phyloP scores from a whole-genome alignment of 441 rosid genomes.

The Adansonia grandidieri region DNA sequence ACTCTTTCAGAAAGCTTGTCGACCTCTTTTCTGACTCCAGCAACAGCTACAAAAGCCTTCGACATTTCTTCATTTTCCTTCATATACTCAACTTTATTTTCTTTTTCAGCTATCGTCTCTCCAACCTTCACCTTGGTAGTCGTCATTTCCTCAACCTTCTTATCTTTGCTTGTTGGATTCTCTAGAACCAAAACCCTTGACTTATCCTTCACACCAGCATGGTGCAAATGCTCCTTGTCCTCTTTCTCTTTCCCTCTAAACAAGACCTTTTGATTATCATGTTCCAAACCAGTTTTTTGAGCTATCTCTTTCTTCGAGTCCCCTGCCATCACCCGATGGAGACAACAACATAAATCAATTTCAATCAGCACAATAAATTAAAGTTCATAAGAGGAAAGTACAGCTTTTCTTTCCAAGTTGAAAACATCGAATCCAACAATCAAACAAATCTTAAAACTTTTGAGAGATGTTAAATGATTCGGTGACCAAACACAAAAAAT shows the following conservation, averaged over 20 bases:
- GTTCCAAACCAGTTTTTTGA: conserved; percentile 48
- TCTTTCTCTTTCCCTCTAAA: background rate
- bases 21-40: conserved; percentile 52
- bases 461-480: background rate
- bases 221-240: background rate
- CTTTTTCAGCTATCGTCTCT: conserved; percentile 19
- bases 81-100: background rate
- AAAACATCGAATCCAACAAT: background rate
- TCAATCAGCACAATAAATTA: background rate
- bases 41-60: conserved; percentile 59
- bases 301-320: conserved; percentile 60
- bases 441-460: background rate
- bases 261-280: conserved; percentile 53
- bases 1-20: conserved; percentile 82
- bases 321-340: conserved; percentile 41
- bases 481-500: background rate
- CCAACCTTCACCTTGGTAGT: conserved; percentile 35
- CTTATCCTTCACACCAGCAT: background rate
- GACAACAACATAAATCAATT: conserved; percentile 12
- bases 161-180: conserved; percentile 25
- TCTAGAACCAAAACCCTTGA: conserved; percentile 35
- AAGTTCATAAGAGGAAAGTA: background rate
- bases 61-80: conserved; percentile 48
- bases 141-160: conserved; percentile 40
- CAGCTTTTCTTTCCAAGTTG: background rate